These are phyloP conservation scores for Cercospora citrullina DNA, from an alignment of 2,329 filamentous ascomycete genomes.

Conservation along the genomic window DNA sequence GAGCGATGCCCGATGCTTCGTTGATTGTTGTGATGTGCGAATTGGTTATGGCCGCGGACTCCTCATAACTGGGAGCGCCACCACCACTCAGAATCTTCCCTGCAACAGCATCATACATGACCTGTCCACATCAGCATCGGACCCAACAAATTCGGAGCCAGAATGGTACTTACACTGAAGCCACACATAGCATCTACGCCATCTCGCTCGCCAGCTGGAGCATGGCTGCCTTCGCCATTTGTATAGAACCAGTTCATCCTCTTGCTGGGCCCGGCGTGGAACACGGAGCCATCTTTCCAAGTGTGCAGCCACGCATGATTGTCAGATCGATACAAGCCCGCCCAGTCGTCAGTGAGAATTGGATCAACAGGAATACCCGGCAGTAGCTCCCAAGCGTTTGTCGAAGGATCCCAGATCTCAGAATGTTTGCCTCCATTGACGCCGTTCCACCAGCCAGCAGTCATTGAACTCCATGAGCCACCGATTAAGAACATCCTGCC, in stretches of 20 bases:
- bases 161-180: neutral
- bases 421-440: conserved; percentile 52
- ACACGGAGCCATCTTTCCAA: conserved; percentile 52
- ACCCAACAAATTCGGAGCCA: neutral
- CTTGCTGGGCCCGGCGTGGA: conserved; percentile 57
- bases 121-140: conserved; percentile 32
- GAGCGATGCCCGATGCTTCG: conserved; percentile 18
- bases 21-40: conserved; percentile 55
- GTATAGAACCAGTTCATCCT: conserved; percentile 60
- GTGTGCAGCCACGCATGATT: conserved; percentile 58
- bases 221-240: conserved; percentile 44
- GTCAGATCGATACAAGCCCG: conserved; percentile 50
- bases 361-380: conserved; percentile 45
- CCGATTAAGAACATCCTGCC: conserved; percentile 61
- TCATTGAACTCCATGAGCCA: conserved; percentile 59
- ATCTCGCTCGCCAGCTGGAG: conserved; percentile 47
- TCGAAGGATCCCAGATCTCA: conserved; percentile 53
- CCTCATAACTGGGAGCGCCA: conserved; percentile 51
- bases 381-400: conserved; percentile 56
- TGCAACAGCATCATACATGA: conserved; percentile 58
- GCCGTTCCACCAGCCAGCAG: conserved; percentile 60
- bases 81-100: conserved; percentile 59
- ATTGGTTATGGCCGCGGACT: conserved; percentile 45
- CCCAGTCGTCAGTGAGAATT: conserved; percentile 39
- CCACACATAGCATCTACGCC: conserved; percentile 57